These are phyloP conservation scores for Pestalotiopsis sp. DNA, from an alignment of 2,329 filamentous ascomycete species.

Conservation along the genomic window DNA sequence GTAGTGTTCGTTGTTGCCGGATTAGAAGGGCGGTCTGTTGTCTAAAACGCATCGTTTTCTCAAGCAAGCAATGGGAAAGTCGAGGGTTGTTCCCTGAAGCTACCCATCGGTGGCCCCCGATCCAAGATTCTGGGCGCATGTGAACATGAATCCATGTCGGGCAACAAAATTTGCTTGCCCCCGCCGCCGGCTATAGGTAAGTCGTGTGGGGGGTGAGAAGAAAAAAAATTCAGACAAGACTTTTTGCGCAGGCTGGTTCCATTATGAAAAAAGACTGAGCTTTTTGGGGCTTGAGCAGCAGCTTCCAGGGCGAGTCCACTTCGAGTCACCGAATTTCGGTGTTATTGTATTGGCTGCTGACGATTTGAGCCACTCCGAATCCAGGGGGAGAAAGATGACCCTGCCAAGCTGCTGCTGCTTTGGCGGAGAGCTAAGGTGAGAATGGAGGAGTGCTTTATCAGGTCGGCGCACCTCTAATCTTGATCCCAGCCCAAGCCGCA, in stretches of 20 bases:
- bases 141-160: not conserved
- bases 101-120: not conserved
- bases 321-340: constrained; percentile 1
- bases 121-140: constrained; percentile 1
- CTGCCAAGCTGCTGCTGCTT: not conserved
- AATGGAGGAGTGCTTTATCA: not conserved
- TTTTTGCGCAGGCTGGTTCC: not conserved
- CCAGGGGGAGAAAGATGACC: not conserved
- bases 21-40: not conserved
- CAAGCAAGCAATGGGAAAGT: not conserved
- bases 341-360: constrained; percentile 3
- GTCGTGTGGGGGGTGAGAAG: not conserved
- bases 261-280: not conserved
- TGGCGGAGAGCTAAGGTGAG: not conserved
- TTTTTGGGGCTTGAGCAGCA: not conserved
- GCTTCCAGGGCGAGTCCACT: not conserved
- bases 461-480: not conserved
- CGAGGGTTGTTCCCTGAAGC: not conserved
- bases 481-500: not conserved
- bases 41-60: not conserved
- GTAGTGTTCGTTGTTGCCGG: not conserved
- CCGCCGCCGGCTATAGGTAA: not conserved
- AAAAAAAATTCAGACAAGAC: not conserved
- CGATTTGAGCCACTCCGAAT: not conserved
- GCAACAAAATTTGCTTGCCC: not conserved